Evolutionary conservation across 2,329 filamentous ascomycete species (phyloP).

Genomic region (Claviceps sp.): DNA sequence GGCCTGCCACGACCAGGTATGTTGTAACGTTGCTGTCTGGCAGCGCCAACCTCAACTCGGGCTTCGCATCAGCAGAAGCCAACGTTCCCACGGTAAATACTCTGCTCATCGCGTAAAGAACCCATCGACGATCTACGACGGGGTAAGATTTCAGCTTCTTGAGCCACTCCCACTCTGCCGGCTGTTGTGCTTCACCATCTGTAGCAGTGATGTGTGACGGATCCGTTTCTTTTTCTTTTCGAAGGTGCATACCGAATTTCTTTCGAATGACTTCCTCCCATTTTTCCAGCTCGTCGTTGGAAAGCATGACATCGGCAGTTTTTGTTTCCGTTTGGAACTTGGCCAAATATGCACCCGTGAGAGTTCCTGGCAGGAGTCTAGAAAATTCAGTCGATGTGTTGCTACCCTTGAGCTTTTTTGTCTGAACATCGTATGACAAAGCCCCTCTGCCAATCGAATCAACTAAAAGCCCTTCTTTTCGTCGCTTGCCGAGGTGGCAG

Average conservation of each 20-base stretch:
- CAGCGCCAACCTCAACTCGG: constrained; percentile 22
- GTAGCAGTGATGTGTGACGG: constrained; percentile 2
- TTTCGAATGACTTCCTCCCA: constrained; percentile 38
- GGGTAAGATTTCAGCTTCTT: constrained; percentile 31
- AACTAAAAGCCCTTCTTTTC: constrained; percentile 51
- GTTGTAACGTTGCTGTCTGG: constrained; percentile 41
- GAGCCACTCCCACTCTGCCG: constrained; percentile 39
- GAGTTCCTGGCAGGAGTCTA: constrained; percentile 31
- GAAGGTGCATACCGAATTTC: constrained; percentile 33
- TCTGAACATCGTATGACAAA: constrained; percentile 22
- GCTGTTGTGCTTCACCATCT: constrained; percentile 13
- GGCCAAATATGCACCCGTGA: constrained; percentile 35
- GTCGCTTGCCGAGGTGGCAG: constrained; percentile 38
- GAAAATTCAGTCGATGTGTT: constrained; percentile 20
- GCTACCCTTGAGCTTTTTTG: constrained; percentile 20
- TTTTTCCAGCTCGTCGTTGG: constrained; percentile 28
- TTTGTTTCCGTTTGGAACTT: constrained; percentile 31
- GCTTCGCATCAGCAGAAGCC: constrained; percentile 25
- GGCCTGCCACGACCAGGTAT: constrained; percentile 47
- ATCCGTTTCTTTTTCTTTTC: constrained; percentile 9
- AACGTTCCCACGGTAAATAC: constrained; percentile 39
- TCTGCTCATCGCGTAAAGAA: constrained; percentile 48
- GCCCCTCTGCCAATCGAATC: constrained; percentile 60
- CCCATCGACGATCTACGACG: constrained; percentile 50
- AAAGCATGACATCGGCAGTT: constrained; percentile 34